These are phyloP conservation scores for Candida mattraensis DNA, from an alignment of 805 yeast species.

Conservation along the genomic window DNA sequence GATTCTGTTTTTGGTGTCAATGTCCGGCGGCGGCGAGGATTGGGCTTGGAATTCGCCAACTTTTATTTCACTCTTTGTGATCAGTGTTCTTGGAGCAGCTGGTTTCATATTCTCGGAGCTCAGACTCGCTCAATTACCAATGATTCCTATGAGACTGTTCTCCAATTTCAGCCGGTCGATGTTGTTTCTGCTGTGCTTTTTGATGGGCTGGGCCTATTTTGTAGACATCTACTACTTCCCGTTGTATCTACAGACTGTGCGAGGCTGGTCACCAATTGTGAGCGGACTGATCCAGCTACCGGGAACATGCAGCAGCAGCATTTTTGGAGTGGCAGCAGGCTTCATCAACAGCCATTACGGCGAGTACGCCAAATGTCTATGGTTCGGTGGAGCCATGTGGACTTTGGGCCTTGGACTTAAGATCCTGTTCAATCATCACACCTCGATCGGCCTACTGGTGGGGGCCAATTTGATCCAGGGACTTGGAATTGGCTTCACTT, in stretches of 20 bases:
- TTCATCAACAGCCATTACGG: conserved; percentile 40
- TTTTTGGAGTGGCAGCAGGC: conserved; percentile 45
- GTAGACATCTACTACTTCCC: conserved; percentile 48
- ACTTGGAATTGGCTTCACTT: conserved; percentile 45
- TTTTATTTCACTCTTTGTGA: conserved; percentile 32
- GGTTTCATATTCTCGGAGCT: conserved; percentile 47
- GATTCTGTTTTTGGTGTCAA: conserved; percentile 51
- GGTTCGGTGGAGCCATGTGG: conserved; percentile 38
- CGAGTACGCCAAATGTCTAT: conserved; percentile 35
- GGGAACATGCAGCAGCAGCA: conserved; percentile 30
- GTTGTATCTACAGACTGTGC: conserved; percentile 43
- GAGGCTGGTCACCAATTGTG: conserved; percentile 38
- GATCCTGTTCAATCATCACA: conserved; percentile 30
- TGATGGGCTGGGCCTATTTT: conserved; percentile 48
- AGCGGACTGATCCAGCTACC: conserved; percentile 45
- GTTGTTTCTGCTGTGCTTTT: conserved; percentile 36
- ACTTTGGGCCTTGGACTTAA: conserved; percentile 39
- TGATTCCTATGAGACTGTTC: conserved; percentile 48
- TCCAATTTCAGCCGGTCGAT: conserved; percentile 32
- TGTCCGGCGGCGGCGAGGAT: conserved; percentile 58
- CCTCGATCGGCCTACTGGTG: conserved; percentile 35
- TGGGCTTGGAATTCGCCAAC: conserved; percentile 47
- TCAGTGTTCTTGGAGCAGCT: conserved; percentile 40
- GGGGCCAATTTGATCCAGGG: conserved; percentile 39
- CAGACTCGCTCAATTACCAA: conserved; percentile 44